A percentile compares a stretch with the other conserved stretches of the same genome.
Conservation (phyloP, 108 stramenopile species). For the Cyclotella cryptica region DNA sequence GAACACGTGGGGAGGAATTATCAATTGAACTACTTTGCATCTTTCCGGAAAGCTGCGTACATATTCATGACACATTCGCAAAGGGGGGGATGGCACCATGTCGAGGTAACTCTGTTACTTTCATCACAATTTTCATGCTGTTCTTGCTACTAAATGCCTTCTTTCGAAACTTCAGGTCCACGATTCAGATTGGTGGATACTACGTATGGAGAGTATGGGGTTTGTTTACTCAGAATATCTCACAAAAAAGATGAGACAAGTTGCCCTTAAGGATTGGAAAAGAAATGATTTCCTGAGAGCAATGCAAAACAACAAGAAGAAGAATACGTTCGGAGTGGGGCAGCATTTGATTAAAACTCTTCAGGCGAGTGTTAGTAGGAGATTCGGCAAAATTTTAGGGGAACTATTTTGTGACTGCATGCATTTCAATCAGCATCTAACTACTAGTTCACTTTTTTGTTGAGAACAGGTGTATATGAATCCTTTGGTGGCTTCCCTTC, state of each 20-base stretch:
- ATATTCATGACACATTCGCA: slow-evolving; percentile 69
- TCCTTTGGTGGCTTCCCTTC: slow-evolving; percentile 55
- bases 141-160: not conserved
- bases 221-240: slow-evolving; percentile 57
- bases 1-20: slow-evolving; percentile 67
- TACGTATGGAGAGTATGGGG: slow-evolving; percentile 63
- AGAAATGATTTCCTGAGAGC: slow-evolving; percentile 20
- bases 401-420: not conserved
- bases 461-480: slow-evolving; percentile 54
- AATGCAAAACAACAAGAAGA: slow-evolving; percentile 13
- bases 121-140: not conserved
- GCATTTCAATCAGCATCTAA: too few relatives aligned
- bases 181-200: slow-evolving; percentile 70
- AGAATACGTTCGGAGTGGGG: slow-evolving; percentile 26
- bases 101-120: slow-evolving; percentile 18
- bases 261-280: slow-evolving; percentile 38
- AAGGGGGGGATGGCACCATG: slow-evolving; percentile 82
- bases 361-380: not conserved
- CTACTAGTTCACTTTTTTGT: not conserved
- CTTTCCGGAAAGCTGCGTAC: slow-evolving; percentile 79
- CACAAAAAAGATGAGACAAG: slow-evolving; percentile 45
- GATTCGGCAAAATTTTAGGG: too few relatives aligned
- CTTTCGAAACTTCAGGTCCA: slow-evolving; percentile 13
- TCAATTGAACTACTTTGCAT: slow-evolving; percentile 74
- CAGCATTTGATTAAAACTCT: slow-evolving; percentile 50